Percentiles rank a stretch among this genome's conserved stretches.
Conservation (phyloP, 345 rosid species). For the Melaleuca alternifolia region DNA sequence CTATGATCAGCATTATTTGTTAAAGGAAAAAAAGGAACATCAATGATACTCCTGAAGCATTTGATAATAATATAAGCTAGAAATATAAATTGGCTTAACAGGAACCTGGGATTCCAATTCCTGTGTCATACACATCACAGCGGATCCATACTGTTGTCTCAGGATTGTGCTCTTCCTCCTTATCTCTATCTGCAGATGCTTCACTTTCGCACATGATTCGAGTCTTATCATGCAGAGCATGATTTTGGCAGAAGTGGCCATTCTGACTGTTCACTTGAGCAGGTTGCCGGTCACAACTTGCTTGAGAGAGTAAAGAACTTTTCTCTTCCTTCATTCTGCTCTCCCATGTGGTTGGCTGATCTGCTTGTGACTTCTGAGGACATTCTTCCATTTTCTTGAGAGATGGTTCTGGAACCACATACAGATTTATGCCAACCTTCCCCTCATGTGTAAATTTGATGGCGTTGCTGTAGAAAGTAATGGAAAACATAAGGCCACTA, state of each 20-base stretch:
- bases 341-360: constrained; percentile 6
- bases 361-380: constrained; percentile 13
- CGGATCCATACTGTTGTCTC: constrained; percentile 75
- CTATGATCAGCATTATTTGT: background rate
- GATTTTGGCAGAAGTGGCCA: constrained; percentile 1
- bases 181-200: constrained; percentile 12
- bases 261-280: constrained; percentile 3
- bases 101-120: constrained; percentile 94
- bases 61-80: background rate
- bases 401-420: constrained; percentile 59
- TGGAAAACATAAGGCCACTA: background rate
- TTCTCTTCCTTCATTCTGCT: constrained; percentile 20
- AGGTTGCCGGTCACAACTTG: constrained; percentile 1
- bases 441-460: constrained; percentile 96
- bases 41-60: background rate
- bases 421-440: constrained; percentile 71
- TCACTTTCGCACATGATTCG: constrained; percentile 9
- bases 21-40: background rate
- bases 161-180: background rate
- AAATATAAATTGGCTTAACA: background rate
- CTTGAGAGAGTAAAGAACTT: constrained; percentile 10
- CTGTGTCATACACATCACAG: constrained; percentile 88
- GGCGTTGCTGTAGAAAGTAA: constrained; percentile 55
- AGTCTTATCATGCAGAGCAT: constrained; percentile 9
- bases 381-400: constrained; percentile 22